Base-by-base conservation (phyloP, 1,284 basidiomycete species). In the Trametes hirsuta region DNA sequence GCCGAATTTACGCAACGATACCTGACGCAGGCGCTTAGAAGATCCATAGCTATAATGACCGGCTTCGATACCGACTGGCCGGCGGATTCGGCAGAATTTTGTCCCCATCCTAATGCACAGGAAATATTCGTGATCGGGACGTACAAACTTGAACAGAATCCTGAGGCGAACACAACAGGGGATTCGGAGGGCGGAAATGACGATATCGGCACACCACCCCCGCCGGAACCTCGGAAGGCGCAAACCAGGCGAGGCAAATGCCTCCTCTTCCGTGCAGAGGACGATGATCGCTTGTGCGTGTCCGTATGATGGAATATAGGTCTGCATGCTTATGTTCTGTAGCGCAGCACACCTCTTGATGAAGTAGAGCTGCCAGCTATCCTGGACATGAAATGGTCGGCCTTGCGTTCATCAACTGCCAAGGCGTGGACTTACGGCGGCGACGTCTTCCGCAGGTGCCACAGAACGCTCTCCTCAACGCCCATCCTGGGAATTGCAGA, bases 311-410 rank as follows among this genome's bases (percentile, higher is more conserved):
- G 2, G 2, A 4, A 8, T 44, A 4, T 46, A 6, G 2, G 10
- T n/a, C 12, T 35, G 11, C n/a, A 30, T 18, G 45, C 25, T 52
- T 1, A 46, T 10, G 37, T 14, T 21, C 18, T 49, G 14, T 53
- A 68, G 60, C 53, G 36, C 63, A 95, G 93, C 58, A 73, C 76
- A 8, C 81, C 88, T 67, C 69, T 90, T 3, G 89, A 95, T 68
- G 77, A 87, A 22, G 80, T 94, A 42, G 81, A 90, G 56, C 78
- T 91, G 12, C 87, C 94, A 1, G 95, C 94, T 10, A 84, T 98
- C 25, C 80, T 91, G n/a, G 95, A 98, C 71, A 87, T 94, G 82
- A 97, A 97, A 82, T 98, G 95, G 95, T 93, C 66, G 48, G 74
- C 9, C n/a, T 21, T 39, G 15, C 25, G 14, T 30, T 4, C 21